Base-by-base conservation (phyloP, 2,329 filamentous ascomycete species). In the Aphanoascus verrucosus region DNA sequence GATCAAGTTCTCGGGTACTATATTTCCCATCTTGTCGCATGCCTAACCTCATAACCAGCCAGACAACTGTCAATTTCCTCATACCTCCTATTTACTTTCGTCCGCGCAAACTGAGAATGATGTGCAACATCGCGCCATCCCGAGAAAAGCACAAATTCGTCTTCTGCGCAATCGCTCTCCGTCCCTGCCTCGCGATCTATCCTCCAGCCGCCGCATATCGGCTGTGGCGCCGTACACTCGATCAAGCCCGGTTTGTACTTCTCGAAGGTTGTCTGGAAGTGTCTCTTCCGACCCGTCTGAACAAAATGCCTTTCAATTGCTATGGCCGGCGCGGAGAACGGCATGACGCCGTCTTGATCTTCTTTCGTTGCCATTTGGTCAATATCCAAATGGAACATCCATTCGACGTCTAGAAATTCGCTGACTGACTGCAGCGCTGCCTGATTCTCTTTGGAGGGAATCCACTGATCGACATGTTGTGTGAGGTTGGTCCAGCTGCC, bases 401-500 rank as follows among this genome's bases (percentile, higher is more conserved):
- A 73, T 8, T 68, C 64, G 4, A 75, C 67, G 14, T 62, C 66
- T 5, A 75, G n/a, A 14, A 65, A 60, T 5, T 65, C 66, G 43
- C 66, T 62, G 2, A 77, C 55, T 15, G 60, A 56, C 8, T 60
- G 57, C 1, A 77, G 59, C 1, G 74, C 12, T 1, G 60, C 61
- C 56, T 73, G 69, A 53, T 77, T 77, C 0, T 64, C 65, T 11
- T 60, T 42, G 0, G 71, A 69, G 0, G 69, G 67, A 3, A 77
- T 68, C 64, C 74, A 77, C 1, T 67, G 61, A 1, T 68, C 60
- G 53, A 67, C 61, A 49, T 77, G 74, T 49, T 69, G 65, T 1
- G 61, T 62, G 2, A 72, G 59, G 2, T 69, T 74, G 1, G 67
- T 63, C 74, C 74, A 77, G 55, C 67, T 68, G 7, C 73, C 74